Evolutionary conservation across 2,329 filamentous ascomycete genomes (phyloP), one percentile per base, ranked within the genome.

Genomic region (Aphanocladium album): DNA sequence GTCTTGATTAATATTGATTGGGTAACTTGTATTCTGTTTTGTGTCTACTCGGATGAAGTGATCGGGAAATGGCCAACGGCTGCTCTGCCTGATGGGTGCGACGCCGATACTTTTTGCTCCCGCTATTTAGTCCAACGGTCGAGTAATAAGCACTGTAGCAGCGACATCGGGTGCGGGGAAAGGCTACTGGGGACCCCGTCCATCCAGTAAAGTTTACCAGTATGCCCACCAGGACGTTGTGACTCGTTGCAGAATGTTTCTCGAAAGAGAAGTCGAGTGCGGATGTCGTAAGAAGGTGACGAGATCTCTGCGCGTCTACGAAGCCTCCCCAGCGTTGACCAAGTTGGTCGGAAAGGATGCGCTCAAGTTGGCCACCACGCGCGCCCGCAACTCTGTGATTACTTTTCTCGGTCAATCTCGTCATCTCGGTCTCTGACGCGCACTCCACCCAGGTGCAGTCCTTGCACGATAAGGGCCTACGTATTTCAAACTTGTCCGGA

Each of bases 401-500:
- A 21, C 30, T 17, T 45, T 5, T n/a, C 17, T 33, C 19, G 35
- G 16, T 50, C 17, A 51, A 43, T 58, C 56, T 58, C 56, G 56
- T 58, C 47, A 58, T 58, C 56, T 57, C 33, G 35, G 35, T 33
- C 33, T 58, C 46, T 49, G 47, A 58, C 46, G 37, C 56, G 35
- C 35, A 23, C 46, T 51, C 56, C 56, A 58, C 56, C 23, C 14
- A 5, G 12, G 5, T 17, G 46, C 19, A 27, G 46, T 39, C 16
- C n/a, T n/a, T 58, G 49, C n/a, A 51, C 46, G 56, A 58, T 58
- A 58, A 58, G 46, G 56, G 23, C 47, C 46, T 9, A n/a, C n/a
- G n/a, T 35, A 43, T 27, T 30, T 21, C 33, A 50, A 25, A n/a
- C n/a, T 21, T 21, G 17, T 19, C 30, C 55, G 55, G 23, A 47